A percentile compares a stretch with the other conserved stretches of the same genome.
Conservation (phyloP, 2,329 filamentous ascomycete species). For the Fusarium sp. region DNA sequence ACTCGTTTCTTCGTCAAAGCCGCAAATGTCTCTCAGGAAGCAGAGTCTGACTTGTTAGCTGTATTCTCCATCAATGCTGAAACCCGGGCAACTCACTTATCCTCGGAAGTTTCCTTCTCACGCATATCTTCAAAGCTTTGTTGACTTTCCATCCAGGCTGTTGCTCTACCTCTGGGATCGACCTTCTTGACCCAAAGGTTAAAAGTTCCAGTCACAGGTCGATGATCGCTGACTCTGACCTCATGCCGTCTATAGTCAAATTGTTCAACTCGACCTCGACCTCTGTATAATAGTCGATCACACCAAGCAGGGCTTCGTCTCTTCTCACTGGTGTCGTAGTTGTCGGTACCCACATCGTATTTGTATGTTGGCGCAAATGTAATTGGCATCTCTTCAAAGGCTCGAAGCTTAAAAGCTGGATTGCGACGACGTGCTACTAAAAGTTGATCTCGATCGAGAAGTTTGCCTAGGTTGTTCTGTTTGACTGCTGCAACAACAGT, state of each 20-base stretch:
- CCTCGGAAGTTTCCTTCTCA: constrained; percentile 74
- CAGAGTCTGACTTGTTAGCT: constrained; percentile 56
- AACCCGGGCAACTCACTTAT: constrained; percentile 73
- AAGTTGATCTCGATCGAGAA: constrained; percentile 93
- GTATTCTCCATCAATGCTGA: not conserved
- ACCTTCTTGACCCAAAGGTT: constrained; percentile 87
- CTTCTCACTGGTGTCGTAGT: constrained; percentile 95
- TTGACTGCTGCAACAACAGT: constrained; percentile 89
- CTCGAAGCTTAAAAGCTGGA: constrained; percentile 86
- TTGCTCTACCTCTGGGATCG: constrained; percentile 71
- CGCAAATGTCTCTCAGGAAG: constrained; percentile 64
- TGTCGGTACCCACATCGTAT: constrained; percentile 95
- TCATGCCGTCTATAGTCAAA: constrained; percentile 90
- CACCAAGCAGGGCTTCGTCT: constrained; percentile 96
- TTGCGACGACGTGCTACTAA: constrained; percentile 90
- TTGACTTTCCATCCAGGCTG: constrained; percentile 79
- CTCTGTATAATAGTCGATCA: constrained; percentile 89
- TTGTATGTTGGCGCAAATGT: constrained; percentile 97
- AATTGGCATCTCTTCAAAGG: constrained; percentile 92
- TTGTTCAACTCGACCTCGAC: constrained; percentile 84
- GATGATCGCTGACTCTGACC: constrained; percentile 89
- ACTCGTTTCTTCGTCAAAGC: constrained; percentile 66
- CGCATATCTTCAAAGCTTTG: constrained; percentile 79
- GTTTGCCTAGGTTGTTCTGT: constrained; percentile 81
- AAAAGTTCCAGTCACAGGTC: constrained; percentile 90